Base-by-base conservation (phyloP, 805 yeast genomes). In the Metschnikowia lachancei region DNA sequence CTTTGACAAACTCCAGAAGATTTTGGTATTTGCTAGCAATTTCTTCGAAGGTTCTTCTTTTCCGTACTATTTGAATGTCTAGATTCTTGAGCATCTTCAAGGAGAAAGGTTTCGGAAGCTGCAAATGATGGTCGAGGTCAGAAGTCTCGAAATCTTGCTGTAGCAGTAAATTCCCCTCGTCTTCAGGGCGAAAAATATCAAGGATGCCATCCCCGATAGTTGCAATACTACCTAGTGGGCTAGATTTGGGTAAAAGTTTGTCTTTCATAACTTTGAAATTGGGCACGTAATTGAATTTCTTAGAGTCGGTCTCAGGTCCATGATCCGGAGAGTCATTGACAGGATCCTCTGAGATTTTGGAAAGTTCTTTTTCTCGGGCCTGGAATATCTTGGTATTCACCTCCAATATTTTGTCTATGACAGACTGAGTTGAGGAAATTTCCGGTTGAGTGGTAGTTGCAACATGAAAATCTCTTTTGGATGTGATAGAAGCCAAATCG, bases 51-150 rank as follows among this genome's bases (percentile, higher is more conserved):
- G 52, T 53, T 17, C 54, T 54, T 10, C 54, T 56, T 9, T 66
- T 53, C 1, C 70, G 60, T 36, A 67, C 69, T 53, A 71, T 59
- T 0, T 63, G 53, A 64, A 70, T 69, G 22, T 66, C 58, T 36
- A 70, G 51, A 36, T 59, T 65, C 46, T 60, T 64, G 9, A 72
- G 54, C 1, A 67, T 67, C 34, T 55, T 52, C 1, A 67, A 45
- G 1, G 74, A 64, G 14, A 71, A 54, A 1, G 66, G 66, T 13
- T 64, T 56, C 0, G 76, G 76, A 16, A 70, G 52, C n/a, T 51
- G 54, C 34, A 49, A 33, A 20, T 33, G 35, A 8, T 30, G 11
- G 8, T 45, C 48, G 11, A 45, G 35, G 20, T 39, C 44, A 2
- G 48, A 43, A 16, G 39, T 20, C 18, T 37, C 48, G 12, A 45